A percentile compares a stretch with the other conserved stretches of the same genome.
phyloP scores from a whole-genome alignment of 2,329 filamentous ascomycete genomes.

The Botrytis tulipae region DNA sequence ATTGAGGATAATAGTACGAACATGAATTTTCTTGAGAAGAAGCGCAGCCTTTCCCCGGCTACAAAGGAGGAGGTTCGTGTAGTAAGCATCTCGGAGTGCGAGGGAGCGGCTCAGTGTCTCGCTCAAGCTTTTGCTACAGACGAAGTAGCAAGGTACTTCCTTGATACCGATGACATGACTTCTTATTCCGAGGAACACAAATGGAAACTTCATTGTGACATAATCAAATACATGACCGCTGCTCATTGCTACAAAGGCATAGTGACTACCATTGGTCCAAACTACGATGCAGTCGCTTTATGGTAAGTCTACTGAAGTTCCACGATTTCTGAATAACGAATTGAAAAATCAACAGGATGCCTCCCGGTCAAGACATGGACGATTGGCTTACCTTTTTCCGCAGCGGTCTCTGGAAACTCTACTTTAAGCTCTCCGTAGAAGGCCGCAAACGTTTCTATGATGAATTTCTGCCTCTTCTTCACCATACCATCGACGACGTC shows the following conservation, averaged over 20 bases:
- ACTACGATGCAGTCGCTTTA: conserved; percentile 75
- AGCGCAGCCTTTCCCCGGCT: conserved; percentile 32
- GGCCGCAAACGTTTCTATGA: conserved; percentile 71
- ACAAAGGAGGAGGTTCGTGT: conserved; percentile 58
- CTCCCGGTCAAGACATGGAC: conserved; percentile 71
- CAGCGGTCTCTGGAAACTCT: conserved; percentile 74
- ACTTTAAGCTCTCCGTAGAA: conserved; percentile 71
- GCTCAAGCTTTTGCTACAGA: conserved; percentile 77
- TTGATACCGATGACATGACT: conserved; percentile 67
- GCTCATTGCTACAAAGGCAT: conserved; percentile 72
- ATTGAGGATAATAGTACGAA: conserved; percentile 39
- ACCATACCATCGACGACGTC: conserved; percentile 67
- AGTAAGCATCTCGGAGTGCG: conserved; percentile 65
- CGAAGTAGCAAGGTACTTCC: conserved; percentile 70
- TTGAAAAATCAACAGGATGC: conserved; percentile 56
- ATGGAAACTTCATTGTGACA: conserved; percentile 74
- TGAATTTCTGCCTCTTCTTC: conserved; percentile 73
- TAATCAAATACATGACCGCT: conserved; percentile 75
- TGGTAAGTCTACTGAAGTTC: conserved; percentile 55
- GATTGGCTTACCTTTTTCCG: conserved; percentile 69
- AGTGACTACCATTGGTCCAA: conserved; percentile 70
- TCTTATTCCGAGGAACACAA: conserved; percentile 63
- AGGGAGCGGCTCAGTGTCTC: conserved; percentile 67
- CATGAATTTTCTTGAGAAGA: conserved; percentile 35
- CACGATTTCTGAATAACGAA: neutral